Conservation (phyloP, 306 rosid genomes). For the Quercus ilex region DNA sequence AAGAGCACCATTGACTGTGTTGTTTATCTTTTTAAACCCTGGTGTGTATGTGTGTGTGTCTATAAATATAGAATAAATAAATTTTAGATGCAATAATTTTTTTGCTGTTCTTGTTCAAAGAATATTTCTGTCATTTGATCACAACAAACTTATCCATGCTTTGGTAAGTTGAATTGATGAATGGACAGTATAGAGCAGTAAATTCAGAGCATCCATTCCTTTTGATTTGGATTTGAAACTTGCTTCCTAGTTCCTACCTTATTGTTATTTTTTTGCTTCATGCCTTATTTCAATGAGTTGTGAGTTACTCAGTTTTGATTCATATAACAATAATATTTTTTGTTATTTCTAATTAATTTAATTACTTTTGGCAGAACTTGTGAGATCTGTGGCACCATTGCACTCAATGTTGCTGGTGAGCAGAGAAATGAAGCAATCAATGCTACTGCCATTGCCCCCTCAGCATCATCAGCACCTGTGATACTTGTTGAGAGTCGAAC, state of each 20-base stretch:
- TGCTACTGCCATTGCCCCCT: conserved; percentile 26
- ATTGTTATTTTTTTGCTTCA: not conserved
- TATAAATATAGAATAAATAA: not conserved
- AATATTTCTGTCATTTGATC: not conserved
- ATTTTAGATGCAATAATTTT: no score
- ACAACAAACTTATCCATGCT: not conserved
- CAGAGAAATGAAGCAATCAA: conserved; percentile 61
- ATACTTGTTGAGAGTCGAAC: conserved; percentile 35
- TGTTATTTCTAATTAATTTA: not conserved
- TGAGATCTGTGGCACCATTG: conserved; percentile 81
- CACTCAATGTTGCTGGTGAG: conserved; percentile 66
- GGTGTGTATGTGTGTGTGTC: not conserved
- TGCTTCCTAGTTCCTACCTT: not conserved
- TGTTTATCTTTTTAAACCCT: not conserved
- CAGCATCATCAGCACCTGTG: conserved; percentile 20
- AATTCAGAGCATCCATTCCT: not conserved
- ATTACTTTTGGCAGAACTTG: conserved; percentile 52
- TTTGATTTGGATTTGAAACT: not conserved
- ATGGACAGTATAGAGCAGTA: not conserved
- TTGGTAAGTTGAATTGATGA: not conserved
- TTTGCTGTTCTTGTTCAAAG: no score
- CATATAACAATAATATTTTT: not conserved
- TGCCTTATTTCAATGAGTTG: not conserved
- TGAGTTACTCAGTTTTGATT: not conserved
- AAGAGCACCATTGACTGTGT: not conserved